Base-by-base conservation (phyloP, 2,329 filamentous ascomycete genomes). In the Fusarium sp. region DNA sequence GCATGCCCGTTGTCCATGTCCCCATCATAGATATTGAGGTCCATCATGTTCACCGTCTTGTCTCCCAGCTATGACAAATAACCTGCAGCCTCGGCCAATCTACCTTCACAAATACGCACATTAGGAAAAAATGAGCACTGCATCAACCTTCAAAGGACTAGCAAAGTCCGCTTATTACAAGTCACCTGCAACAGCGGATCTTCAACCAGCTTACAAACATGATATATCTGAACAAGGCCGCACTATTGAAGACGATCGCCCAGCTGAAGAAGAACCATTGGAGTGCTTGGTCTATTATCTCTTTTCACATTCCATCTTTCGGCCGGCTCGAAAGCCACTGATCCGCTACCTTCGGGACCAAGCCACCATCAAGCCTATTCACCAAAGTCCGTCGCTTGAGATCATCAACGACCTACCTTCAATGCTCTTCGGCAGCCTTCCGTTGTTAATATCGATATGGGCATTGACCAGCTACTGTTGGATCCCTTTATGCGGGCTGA, bases 251-350 rank as follows among this genome's bases (percentile, higher is more conserved):
- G 43, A 56, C 13, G 71, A 69, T 35, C 33, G 33, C 21, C 38
- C 57, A 49, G 42, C 54, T 21, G 71, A 74, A 25, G 67, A 69
- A 42, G 68, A 74, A 37, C 30, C 43, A 30, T 47, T 69, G 23
- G 71, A 74, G 47, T 47, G 46, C 21, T 25, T 60, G 6, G 47
- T 66, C 8, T 33, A 62, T 35, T 42, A 69, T n/a, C 7, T 72
- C 23, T 60, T 69, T 62, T 61, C 71, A 56, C 71, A 74, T 74
- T 74, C 71, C 71, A 52, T 66, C 25, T 50, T 67, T 58, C 71
- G 38, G 40, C 67, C 53, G 21, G 42, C 64, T 52, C 71, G 65
- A 61, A 66, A 59, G 46, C 18, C 35, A 62, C 35, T 74, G 13
- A 61, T 74, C 60, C 37, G 30, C 67, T 69, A 65, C 40, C 37